phyloP scores from a whole-genome alignment of 441 rosid species.

The Populus hybrid region DNA sequence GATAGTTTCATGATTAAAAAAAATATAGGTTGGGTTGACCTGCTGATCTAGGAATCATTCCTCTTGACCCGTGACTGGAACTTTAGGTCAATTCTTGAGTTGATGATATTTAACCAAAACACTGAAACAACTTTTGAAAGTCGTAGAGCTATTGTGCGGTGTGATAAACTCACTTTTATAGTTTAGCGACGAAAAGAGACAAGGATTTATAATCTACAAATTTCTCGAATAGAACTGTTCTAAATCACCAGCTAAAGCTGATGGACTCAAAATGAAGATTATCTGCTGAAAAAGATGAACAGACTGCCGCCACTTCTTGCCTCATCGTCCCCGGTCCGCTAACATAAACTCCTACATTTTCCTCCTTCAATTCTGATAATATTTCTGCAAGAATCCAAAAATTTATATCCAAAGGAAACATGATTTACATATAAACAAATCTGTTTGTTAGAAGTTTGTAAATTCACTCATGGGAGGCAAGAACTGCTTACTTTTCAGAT shows the following conservation, averaged over 20 bases:
- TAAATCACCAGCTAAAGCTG: conserved; percentile 75
- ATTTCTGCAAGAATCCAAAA: conserved; percentile 31
- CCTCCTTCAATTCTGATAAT: conserved; percentile 36
- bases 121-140: background rate
- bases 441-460: background rate
- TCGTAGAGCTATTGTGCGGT: background rate
- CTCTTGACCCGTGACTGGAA: background rate
- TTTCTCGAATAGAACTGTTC: background rate
- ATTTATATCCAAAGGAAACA: background rate
- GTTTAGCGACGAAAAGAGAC: background rate
- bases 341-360: conserved; percentile 61
- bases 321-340: conserved; percentile 82
- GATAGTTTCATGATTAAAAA: no score
- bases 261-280: conserved; percentile 69
- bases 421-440: background rate
- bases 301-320: conserved; percentile 61
- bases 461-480: background rate
- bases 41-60: no score
- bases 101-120: background rate
- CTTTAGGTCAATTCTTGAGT: background rate
- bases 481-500: conserved; percentile 49
- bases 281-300: conserved; percentile 43
- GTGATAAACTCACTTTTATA: background rate
- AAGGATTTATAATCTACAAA: background rate
- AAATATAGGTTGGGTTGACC: no score